phyloP scores from a whole-genome alignment of 176 grass and related monocot species.

The Aegilops longissima region DNA sequence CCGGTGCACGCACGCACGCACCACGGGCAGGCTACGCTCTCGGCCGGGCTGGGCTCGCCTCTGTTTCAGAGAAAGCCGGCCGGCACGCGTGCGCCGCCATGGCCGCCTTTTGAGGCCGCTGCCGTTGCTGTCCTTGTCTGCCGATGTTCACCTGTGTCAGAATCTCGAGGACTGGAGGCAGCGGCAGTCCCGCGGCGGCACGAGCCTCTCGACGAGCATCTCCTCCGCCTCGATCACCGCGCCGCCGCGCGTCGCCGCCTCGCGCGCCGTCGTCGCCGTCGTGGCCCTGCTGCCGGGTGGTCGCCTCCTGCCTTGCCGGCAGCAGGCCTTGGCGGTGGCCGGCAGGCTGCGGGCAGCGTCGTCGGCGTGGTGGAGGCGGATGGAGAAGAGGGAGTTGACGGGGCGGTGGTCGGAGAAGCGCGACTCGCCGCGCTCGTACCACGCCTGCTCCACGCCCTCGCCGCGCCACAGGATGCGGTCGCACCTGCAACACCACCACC shows the following conservation, averaged over 20 bases:
- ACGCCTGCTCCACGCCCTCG: constrained; percentile 60
- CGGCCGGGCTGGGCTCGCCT: neutral
- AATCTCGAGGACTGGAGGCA: constrained; percentile 52
- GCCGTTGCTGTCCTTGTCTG: neutral
- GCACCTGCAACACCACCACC: constrained; percentile 45
- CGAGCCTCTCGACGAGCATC: constrained; percentile 23
- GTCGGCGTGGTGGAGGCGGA: constrained; percentile 9
- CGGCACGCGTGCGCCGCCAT: neutral
- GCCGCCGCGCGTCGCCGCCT: neutral
- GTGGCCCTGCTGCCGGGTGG: no score
- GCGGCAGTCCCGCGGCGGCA: constrained; percentile 31
- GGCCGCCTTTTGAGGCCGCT: neutral
- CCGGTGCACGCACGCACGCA: neutral
- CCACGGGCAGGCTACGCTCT: neutral
- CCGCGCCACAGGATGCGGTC: constrained; percentile 94
- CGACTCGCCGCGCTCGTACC: constrained; percentile 79
- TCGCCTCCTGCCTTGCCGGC: no score
- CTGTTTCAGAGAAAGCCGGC: neutral
- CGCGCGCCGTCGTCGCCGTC: no score
- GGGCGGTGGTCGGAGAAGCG: constrained; percentile 93
- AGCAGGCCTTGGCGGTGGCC: neutral
- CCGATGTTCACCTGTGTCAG: constrained; percentile 18
- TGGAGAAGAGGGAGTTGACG: constrained; percentile 68
- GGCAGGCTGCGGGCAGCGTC: neutral
- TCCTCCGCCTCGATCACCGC: constrained; percentile 53